Evolutionary conservation across 2,329 filamentous ascomycete species (phyloP).

Genomic region (Claviceps sp.): DNA sequence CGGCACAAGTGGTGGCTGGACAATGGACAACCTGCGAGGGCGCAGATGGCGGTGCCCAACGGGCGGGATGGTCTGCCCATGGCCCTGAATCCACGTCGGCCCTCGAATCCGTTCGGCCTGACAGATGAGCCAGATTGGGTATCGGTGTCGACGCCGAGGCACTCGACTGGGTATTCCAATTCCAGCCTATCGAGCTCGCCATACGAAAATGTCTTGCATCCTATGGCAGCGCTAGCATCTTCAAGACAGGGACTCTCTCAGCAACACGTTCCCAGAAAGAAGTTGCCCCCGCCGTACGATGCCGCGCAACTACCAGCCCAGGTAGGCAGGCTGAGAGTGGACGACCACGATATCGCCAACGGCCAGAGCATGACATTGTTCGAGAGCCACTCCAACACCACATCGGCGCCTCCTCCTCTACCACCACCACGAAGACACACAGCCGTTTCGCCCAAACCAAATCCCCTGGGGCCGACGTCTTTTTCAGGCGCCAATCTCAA

Average conservation of each 20-base stretch:
- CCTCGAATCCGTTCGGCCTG: slow-evolving; percentile 68
- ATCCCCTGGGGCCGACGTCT: neutral
- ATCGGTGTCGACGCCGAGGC: slow-evolving; percentile 42
- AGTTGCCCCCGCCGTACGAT: slow-evolving; percentile 39
- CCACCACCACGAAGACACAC: slow-evolving; percentile 31
- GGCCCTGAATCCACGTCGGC: slow-evolving; percentile 58
- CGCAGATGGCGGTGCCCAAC: slow-evolving; percentile 52
- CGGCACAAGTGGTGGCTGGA: slow-evolving; percentile 60
- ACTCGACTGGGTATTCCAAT: slow-evolving; percentile 39
- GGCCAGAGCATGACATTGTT: neutral
- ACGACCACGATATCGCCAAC: neutral
- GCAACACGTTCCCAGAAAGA: slow-evolving; percentile 27
- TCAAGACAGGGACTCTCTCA: slow-evolving; percentile 27
- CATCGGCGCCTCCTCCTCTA: slow-evolving; percentile 19
- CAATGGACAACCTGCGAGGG: slow-evolving; percentile 61
- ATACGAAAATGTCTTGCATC: slow-evolving; percentile 43
- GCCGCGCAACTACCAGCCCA: slow-evolving; percentile 31
- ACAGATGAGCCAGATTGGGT: slow-evolving; percentile 79
- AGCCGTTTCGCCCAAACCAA: slow-evolving; percentile 9
- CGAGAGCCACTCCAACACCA: neutral
- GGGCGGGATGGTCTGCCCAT: slow-evolving; percentile 36
- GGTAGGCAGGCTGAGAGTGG: slow-evolving; percentile 28
- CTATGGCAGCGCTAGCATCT: slow-evolving; percentile 25
- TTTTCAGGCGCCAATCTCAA: slow-evolving; percentile 9
- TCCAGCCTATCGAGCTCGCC: slow-evolving; percentile 46